These are phyloP conservation scores for Stemphylium beticola DNA, from an alignment of 2,329 filamentous ascomycete genomes.

Conservation along the genomic window DNA sequence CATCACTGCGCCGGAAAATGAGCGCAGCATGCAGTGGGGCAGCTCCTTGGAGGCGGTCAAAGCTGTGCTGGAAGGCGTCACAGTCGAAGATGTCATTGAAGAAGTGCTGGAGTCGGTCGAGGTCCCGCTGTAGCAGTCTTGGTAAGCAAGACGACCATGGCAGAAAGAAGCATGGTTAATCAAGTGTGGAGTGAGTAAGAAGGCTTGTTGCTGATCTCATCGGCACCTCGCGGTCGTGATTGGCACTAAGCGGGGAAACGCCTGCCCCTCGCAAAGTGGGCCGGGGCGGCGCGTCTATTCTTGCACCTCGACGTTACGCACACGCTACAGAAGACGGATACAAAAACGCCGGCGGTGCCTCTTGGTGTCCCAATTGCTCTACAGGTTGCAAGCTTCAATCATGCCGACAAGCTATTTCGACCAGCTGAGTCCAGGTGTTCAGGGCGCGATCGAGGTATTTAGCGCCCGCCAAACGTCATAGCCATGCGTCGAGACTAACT, in stretches of 20 bases:
- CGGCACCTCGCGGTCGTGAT: slow-evolving; percentile 17
- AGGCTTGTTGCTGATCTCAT: slow-evolving; percentile 36
- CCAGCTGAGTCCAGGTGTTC: slow-evolving; percentile 20
- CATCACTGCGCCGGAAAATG: slow-evolving; percentile 71
- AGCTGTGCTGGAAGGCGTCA: slow-evolving; percentile 66
- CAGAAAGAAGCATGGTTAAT: not conserved
- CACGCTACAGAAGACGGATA: slow-evolving; percentile 8
- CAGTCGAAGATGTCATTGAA: slow-evolving; percentile 63
- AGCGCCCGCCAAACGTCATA: slow-evolving; percentile 23
- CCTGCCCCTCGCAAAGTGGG: slow-evolving; percentile 24
- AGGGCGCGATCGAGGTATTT: slow-evolving; percentile 36
- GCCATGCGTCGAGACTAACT: slow-evolving; percentile 38
- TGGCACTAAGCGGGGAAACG: slow-evolving; percentile 30
- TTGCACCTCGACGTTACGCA: slow-evolving; percentile 10
- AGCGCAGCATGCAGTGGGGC: slow-evolving; percentile 92
- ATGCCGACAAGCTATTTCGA: slow-evolving; percentile 35
- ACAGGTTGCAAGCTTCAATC: not conserved
- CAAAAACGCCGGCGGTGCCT: slow-evolving; percentile 8
- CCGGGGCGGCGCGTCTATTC: slow-evolving; percentile 12
- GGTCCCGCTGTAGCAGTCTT: slow-evolving; percentile 54
- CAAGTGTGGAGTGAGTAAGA: slow-evolving; percentile 33
- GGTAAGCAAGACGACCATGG: not conserved
- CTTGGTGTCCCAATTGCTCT: slow-evolving; percentile 4
- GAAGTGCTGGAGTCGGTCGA: slow-evolving; percentile 64
- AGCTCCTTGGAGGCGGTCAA: slow-evolving; percentile 75